These are phyloP conservation scores for Pseudoscleropodium purum DNA, from an alignment of 225 moss, liverwort and hornwort genomes.

Conservation along the genomic window DNA sequence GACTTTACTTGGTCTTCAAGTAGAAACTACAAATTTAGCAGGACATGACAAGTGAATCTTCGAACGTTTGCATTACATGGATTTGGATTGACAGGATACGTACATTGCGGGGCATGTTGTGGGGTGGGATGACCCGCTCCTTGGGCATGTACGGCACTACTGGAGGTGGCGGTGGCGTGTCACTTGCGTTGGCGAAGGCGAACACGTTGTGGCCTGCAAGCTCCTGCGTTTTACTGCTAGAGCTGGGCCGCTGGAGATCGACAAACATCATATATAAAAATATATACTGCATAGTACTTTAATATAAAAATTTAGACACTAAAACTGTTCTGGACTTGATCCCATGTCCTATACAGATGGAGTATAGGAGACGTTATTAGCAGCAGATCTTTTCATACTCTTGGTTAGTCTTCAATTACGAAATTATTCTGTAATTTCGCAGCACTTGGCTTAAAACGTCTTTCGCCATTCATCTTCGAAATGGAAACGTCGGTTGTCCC, in stretches of 20 bases:
- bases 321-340: not conserved
- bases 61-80: not conserved
- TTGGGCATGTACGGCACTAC: constrained; percentile 21
- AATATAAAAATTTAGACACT: not conserved
- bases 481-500: not conserved
- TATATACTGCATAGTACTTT: not conserved
- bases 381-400: not conserved
- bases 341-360: not conserved
- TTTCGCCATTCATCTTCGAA: not conserved
- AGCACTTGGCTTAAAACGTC: not conserved
- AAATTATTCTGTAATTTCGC: not conserved
- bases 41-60: not conserved
- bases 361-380: not conserved
- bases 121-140: constrained; percentile 39
- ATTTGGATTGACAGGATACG: not conserved
- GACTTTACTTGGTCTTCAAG: not conserved
- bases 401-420: not conserved
- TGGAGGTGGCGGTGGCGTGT: constrained; percentile 20
- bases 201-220: constrained; percentile 44
- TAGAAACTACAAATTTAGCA: not conserved
- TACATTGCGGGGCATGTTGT: constrained; percentile 37
- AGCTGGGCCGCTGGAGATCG: constrained; percentile 18
- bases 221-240: constrained; percentile 32
- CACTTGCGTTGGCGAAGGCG: not conserved
- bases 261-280: not conserved